A percentile compares a stretch with the other conserved stretches of the same genome.
Evolutionary conservation across 345 rosid genomes (phyloP).

Genomic region (Barbarea vulgaris): DNA sequence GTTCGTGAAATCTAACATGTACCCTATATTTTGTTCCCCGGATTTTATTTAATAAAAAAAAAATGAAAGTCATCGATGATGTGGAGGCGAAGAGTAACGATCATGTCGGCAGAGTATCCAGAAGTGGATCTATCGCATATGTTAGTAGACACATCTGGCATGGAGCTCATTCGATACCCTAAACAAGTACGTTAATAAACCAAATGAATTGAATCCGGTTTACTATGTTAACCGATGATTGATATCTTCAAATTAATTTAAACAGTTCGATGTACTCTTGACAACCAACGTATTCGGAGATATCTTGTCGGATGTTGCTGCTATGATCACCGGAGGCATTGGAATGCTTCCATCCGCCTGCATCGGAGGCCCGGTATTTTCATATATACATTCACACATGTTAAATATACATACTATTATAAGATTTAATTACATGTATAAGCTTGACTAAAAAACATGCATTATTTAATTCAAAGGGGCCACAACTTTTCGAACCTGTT

Average conservation of each 20-base stretch:
- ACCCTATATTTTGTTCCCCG: neutral
- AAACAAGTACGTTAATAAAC: neutral
- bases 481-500: constrained; percentile 1
- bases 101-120: neutral
- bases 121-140: neutral
- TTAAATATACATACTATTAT: too few relatives aligned
- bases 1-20: neutral
- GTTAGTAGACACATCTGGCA: neutral
- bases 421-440: neutral
- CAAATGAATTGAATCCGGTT: neutral
- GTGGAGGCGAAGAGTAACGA: neutral
- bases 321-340: constrained; percentile 1
- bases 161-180: neutral
- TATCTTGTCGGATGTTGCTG: neutral
- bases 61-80: neutral
- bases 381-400: neutral
- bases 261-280: constrained; percentile 3
- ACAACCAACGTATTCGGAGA: neutral
- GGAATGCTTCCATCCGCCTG: neutral
- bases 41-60: neutral
- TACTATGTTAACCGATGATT: neutral
- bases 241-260: neutral
- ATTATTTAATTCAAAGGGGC: neutral
- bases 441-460: neutral
- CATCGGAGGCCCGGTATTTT: neutral